phyloP scores from a whole-genome alignment of 768 basidiomycete species.

The Chalciporus pseudorubinellus region DNA sequence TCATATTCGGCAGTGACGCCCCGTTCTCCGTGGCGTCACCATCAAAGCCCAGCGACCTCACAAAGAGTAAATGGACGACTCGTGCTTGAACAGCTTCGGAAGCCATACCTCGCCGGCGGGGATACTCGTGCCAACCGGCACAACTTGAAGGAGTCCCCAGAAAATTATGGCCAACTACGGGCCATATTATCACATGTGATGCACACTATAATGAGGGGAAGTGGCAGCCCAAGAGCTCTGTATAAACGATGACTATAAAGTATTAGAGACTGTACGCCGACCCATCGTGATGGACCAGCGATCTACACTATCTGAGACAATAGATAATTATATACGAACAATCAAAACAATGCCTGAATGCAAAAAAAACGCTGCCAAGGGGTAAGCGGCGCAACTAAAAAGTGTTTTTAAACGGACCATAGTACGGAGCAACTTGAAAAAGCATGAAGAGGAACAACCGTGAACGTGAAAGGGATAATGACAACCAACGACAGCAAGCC shows the following conservation, averaged over 20 bases:
- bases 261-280: constrained; percentile 30
- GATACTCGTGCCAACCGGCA: too few species aligned
- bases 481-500: constrained; percentile 21
- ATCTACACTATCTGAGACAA: constrained; percentile 30
- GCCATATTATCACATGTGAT: too few species aligned
- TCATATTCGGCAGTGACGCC: too few species aligned
- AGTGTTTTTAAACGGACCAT: constrained; percentile 15
- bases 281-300: constrained; percentile 15
- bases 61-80: too few species aligned
- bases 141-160: too few species aligned
- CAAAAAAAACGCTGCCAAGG: not conserved
- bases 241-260: constrained; percentile 37
- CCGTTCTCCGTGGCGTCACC: too few species aligned
- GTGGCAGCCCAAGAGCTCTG: not conserved
- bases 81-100: too few species aligned
- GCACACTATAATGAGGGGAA: not conserved
- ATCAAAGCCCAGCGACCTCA: too few species aligned
- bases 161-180: too few species aligned
- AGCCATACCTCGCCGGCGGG: too few species aligned
- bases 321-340: constrained; percentile 35
- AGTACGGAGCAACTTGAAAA: constrained; percentile 12
- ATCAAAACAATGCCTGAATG: constrained; percentile 22
- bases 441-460: constrained; percentile 5
- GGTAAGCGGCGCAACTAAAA: constrained; percentile 12
- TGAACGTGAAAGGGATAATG: constrained; percentile 25